Percentiles rank a stretch among this genome's conserved stretches.
These are phyloP conservation scores for Phascolomyces articulosus DNA, from an alignment of 371 early-diverging fungal genomes.

Conservation along the genomic window DNA sequence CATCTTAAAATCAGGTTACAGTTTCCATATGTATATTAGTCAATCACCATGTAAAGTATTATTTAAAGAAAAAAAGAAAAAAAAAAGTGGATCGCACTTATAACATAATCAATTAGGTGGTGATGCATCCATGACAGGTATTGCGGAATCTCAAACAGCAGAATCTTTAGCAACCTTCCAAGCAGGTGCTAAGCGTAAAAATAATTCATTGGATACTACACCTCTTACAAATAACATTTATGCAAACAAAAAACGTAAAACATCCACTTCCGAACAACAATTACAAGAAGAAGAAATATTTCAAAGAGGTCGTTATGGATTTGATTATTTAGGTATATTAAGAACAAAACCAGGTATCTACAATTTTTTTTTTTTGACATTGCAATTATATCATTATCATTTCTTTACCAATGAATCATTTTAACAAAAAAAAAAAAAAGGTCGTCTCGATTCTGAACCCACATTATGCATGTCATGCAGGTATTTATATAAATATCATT, in stretches of 20 bases:
- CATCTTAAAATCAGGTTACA: slow-evolving; percentile 16
- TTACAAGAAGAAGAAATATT: slow-evolving; percentile 30
- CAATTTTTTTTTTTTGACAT: not conserved
- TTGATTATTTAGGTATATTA: slow-evolving; percentile 57
- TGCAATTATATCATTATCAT: too few relatives aligned
- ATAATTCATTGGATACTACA: slow-evolving; percentile 11
- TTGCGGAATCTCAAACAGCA: slow-evolving; percentile 56
- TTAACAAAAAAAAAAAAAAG: slow-evolving; percentile 14
- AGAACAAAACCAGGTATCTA: slow-evolving; percentile 80
- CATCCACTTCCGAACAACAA: slow-evolving; percentile 1
- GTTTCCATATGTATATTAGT: slow-evolving; percentile 77
- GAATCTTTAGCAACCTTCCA: slow-evolving; percentile 49
- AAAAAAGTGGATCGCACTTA: too few relatives aligned
- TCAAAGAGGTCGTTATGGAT: slow-evolving; percentile 66
- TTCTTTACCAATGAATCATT: not conserved
- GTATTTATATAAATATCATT: slow-evolving; percentile 25
- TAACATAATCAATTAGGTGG: slow-evolving; percentile 54
- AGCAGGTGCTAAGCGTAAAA: slow-evolving; percentile 35
- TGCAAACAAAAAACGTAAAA: slow-evolving; percentile 37
- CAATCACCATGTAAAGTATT: slow-evolving; percentile 71
- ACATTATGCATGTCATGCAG: slow-evolving; percentile 86
- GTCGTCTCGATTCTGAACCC: slow-evolving; percentile 77
- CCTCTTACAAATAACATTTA: slow-evolving; percentile 26
- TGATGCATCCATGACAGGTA: slow-evolving; percentile 73
- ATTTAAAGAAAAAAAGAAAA: too few relatives aligned